A percentile compares a stretch with the other conserved stretches of the same genome.
These are phyloP conservation scores for Irpex sp. DNA, from an alignment of 1,284 basidiomycete species.

Conservation along the genomic window DNA sequence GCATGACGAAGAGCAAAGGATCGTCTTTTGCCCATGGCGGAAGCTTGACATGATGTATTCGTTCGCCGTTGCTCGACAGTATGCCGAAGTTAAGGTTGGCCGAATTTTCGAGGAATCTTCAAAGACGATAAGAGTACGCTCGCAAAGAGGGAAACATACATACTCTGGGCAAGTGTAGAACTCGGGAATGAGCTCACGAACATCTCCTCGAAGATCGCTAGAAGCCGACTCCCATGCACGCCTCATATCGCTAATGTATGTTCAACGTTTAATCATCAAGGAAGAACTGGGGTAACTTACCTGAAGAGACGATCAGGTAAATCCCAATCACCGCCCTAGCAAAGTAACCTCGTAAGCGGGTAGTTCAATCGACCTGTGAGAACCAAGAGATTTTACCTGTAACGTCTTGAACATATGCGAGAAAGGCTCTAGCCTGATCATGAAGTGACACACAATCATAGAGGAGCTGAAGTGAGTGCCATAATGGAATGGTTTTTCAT, in stretches of 20 bases:
- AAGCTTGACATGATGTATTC: slow-evolving; percentile 84
- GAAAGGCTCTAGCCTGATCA: slow-evolving; percentile 88
- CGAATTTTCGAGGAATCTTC: slow-evolving; percentile 69
- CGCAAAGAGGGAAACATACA: slow-evolving; percentile 15
- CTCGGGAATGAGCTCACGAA: slow-evolving; percentile 92
- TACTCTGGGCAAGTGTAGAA: slow-evolving; percentile 83
- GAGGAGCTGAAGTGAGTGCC: slow-evolving; percentile 96
- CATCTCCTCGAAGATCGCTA: slow-evolving; percentile 85
- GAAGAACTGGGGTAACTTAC: slow-evolving; percentile 30
- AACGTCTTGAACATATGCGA: slow-evolving; percentile 91
- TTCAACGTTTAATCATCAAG: no score
- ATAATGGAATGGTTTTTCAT: slow-evolving; percentile 87
- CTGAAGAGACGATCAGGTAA: slow-evolving; percentile 91
- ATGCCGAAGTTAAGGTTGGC: slow-evolving; percentile 82
- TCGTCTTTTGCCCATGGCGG: slow-evolving; percentile 91
- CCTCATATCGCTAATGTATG: slow-evolving; percentile 54
- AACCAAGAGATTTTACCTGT: slow-evolving; percentile 42
- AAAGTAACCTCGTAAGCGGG: background rate
- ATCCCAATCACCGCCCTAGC: slow-evolving; percentile 89
- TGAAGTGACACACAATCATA: slow-evolving; percentile 94
- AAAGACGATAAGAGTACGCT: slow-evolving; percentile 2
- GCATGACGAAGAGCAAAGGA: slow-evolving; percentile 78
- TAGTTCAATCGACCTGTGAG: slow-evolving; percentile 5
- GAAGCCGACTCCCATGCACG: slow-evolving; percentile 86
- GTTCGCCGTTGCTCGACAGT: slow-evolving; percentile 78